Conservation (phyloP, 768 basidiomycete genomes). For the Russula dissimulans region DNA sequence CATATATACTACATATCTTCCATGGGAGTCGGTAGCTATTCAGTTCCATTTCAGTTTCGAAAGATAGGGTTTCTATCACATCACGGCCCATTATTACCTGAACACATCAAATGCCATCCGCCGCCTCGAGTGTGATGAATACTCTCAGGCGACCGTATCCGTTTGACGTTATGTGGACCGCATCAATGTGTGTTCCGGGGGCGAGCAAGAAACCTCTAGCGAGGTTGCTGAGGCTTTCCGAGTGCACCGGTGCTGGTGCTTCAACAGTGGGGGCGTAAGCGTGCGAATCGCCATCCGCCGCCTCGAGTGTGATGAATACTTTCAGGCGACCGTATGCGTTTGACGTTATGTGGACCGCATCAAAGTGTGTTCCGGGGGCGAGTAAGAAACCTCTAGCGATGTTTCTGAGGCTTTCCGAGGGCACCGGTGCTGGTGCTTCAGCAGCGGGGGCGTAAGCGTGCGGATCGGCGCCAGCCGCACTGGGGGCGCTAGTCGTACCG, state of each 20-base stretch:
- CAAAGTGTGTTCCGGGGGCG: not conserved
- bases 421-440: not conserved
- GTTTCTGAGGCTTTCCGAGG: not conserved
- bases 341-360: not conserved
- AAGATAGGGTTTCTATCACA: not conserved
- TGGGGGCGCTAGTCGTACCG: not conserved
- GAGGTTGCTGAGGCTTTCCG: not conserved
- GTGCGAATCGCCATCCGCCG: not conserved
- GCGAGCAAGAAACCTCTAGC: not conserved
- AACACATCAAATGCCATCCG: not conserved
- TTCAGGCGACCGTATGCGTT: too few species aligned
- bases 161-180: not conserved
- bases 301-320: not conserved
- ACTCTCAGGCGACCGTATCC: not conserved
- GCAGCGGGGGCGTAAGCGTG: not conserved
- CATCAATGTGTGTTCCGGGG: not conserved
- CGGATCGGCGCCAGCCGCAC: not conserved
- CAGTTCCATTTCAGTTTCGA: too few species aligned
- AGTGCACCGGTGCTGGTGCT: not conserved
- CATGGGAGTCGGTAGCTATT: too few species aligned
- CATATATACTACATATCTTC: too few species aligned
- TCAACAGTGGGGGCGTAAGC: not conserved
- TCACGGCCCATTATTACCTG: not conserved
- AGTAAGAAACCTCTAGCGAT: not conserved
- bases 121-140: not conserved